A percentile compares a stretch with the other conserved stretches of the same genome.
Conservation (phyloP, 2,329 filamentous ascomycete species). For the Plenodomus biglobosus region DNA sequence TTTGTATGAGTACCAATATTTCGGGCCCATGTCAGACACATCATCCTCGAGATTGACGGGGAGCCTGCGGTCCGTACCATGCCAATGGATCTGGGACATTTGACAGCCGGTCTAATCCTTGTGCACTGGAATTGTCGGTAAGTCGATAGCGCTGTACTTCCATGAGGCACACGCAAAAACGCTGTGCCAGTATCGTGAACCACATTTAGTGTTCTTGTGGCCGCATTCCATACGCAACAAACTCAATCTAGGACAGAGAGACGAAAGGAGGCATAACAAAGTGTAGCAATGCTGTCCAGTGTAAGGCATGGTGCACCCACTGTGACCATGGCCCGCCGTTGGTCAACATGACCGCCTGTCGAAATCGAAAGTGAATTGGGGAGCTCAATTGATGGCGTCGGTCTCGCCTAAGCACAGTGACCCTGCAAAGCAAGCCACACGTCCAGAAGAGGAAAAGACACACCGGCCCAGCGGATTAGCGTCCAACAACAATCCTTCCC, state of each 20-base stretch:
- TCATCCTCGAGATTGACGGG: conserved; percentile 4
- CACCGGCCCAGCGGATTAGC: conserved; percentile 21
- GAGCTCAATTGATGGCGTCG: conserved; percentile 22
- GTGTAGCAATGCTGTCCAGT: conserved; percentile 8
- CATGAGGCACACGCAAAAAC: conserved; percentile 15
- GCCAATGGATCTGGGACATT: conserved; percentile 18
- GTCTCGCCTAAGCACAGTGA: conserved; percentile 28
- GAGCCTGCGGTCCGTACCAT: conserved; percentile 18
- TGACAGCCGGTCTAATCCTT: conserved; percentile 12
- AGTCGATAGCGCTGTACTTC: conserved; percentile 28
- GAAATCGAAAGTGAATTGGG: conserved; percentile 9
- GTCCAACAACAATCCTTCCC: conserved; percentile 20
- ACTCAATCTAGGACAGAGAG: conserved; percentile 1
- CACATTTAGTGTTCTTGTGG: conserved; percentile 17
- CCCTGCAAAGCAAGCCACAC: conserved; percentile 25
- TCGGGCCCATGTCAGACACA: conserved; percentile 21
- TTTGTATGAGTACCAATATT: conserved; percentile 32
- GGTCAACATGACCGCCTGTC: conserved; percentile 25
- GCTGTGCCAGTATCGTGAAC: conserved; percentile 13
- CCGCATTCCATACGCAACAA: conserved; percentile 3
- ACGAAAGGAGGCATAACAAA: conserved; percentile 1
- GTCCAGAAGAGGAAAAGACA: conserved; percentile 6
- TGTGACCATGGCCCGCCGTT: conserved; percentile 13
- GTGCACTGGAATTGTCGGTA: conserved; percentile 23
- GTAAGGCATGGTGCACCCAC: conserved; percentile 2